Conservation (phyloP, 805 yeast genomes). For the Hanseniaspora jakobsenii region DNA sequence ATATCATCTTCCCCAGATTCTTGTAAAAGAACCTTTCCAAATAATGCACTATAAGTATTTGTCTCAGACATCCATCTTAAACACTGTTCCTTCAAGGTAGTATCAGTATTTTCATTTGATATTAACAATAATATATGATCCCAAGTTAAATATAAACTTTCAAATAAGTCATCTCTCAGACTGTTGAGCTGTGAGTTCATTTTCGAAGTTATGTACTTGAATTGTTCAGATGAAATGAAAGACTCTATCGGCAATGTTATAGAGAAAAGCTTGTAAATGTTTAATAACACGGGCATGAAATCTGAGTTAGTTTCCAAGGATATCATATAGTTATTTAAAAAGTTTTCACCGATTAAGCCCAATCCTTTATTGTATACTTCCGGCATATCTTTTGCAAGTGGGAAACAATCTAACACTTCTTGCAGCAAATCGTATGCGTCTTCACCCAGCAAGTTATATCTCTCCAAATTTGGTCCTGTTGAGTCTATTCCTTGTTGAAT, state of each 20-base stretch:
- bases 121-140: slow-evolving; percentile 23
- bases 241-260: slow-evolving; percentile 34
- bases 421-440: slow-evolving; percentile 83
- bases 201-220: slow-evolving; percentile 35
- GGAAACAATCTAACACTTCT: slow-evolving; percentile 51
- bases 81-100: slow-evolving; percentile 19
- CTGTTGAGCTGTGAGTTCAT: slow-evolving; percentile 43
- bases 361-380: slow-evolving; percentile 23
- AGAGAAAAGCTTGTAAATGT: slow-evolving; percentile 52
- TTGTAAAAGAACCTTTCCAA: slow-evolving; percentile 25
- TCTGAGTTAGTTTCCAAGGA: slow-evolving; percentile 65
- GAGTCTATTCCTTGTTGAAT: slow-evolving; percentile 52
- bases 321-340: slow-evolving; percentile 41
- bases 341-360: slow-evolving; percentile 27
- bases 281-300: slow-evolving; percentile 50
- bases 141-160: slow-evolving; percentile 33
- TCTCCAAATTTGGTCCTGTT: slow-evolving; percentile 33
- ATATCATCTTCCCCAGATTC: slow-evolving; percentile 26
- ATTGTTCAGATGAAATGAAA: slow-evolving; percentile 31
- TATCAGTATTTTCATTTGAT: neutral
- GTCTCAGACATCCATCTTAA: slow-evolving; percentile 22
- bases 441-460: slow-evolving; percentile 51
- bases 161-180: slow-evolving; percentile 61
- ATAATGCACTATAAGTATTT: slow-evolving; percentile 22
- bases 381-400: slow-evolving; percentile 27